A percentile compares a stretch with the other conserved stretches of the same genome.
These are phyloP conservation scores for Fraxinus angustifolia DNA, from an alignment of 305 asterid species.

Conservation along the genomic window DNA sequence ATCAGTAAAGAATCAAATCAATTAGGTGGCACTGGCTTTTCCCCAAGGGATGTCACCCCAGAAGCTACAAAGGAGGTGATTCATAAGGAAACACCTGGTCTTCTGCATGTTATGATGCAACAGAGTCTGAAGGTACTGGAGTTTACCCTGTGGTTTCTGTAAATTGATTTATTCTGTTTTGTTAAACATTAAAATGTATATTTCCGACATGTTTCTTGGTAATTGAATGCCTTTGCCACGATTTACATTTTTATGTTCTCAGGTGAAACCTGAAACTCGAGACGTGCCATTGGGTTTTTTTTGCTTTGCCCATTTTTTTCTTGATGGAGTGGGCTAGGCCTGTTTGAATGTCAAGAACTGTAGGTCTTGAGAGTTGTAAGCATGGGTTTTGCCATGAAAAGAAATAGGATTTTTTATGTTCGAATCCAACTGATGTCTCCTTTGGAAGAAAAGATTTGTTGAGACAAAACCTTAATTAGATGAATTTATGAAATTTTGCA, in stretches of 20 bases:
- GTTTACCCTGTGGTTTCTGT: background rate
- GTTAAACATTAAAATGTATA: background rate
- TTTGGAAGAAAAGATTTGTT: background rate
- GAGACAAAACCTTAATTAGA: background rate
- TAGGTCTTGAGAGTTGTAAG: background rate
- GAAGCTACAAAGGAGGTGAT: constrained; percentile 87
- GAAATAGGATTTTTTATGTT: background rate
- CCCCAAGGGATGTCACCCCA: constrained; percentile 93
- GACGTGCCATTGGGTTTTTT: background rate
- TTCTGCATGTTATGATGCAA: constrained; percentile 81
- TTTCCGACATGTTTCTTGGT: background rate
- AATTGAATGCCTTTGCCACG: background rate
- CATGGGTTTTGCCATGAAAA: background rate
- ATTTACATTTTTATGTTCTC: background rate
- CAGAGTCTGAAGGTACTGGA: constrained; percentile 78
- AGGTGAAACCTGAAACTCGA: background rate
- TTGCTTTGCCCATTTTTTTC: background rate
- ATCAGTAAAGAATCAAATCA: constrained; percentile 18
- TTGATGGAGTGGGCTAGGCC: background rate
- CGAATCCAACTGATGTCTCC: background rate
- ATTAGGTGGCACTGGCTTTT: constrained; percentile 93
- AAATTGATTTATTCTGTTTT: background rate
- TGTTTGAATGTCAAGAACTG: background rate
- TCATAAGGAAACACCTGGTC: constrained; percentile 89
- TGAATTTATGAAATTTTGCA: background rate